Evolutionary conservation across 2,329 filamentous ascomycete genomes (phyloP), one percentile per base, ranked within the genome.

Genomic region (Leptographium radiaticola): DNA sequence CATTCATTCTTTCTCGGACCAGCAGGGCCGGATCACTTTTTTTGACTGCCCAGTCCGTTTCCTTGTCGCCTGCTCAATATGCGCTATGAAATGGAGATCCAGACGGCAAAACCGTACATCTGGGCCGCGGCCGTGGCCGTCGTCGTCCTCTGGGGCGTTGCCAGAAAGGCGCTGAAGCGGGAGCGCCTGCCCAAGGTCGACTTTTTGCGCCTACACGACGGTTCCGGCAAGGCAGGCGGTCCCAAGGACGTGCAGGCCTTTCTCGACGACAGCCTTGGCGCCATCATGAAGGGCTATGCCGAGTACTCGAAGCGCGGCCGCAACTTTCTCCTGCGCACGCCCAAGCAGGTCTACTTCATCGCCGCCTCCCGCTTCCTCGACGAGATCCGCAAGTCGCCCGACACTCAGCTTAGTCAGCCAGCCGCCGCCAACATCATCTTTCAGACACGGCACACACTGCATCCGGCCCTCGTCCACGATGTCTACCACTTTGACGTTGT

Each of bases 331-430:
- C 44, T 53, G 40, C 43, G 51, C 20, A 48, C 38, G 15, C 51
- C 51, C 34, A 53, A 48, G 51, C 51, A 53, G 44, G 45, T 48
- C 44, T 53, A 53, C 42, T 53, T 53, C n/a, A 42, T 53, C 13
- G 51, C 51, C 36, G 51, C 51, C 18, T 45, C 51, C 15, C 36
- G 38, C 25, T 48, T 48, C 51, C 43, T 53, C 44, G 51, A 53
- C 36, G 51, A 53, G 45, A 47, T 53, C 16, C 51, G 51, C 44
- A 53, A 53, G 39, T 34, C 51, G 13, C 51, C 51, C 31, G 51
- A 53, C 42, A 15, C 20, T 12, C 44, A 48, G 44, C 51, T 53
- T 25, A 53, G 51, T 38, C 51, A 53, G 45, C 42, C 43, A 13
- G 51, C n/a, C 8, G 51, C 42, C 40, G 51, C 44, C 20, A 53